A percentile compares a stretch with the other conserved stretches of the same genome.
Conservation (phyloP, 2,329 filamentous ascomycete species). For the Metarhizium rileyi region DNA sequence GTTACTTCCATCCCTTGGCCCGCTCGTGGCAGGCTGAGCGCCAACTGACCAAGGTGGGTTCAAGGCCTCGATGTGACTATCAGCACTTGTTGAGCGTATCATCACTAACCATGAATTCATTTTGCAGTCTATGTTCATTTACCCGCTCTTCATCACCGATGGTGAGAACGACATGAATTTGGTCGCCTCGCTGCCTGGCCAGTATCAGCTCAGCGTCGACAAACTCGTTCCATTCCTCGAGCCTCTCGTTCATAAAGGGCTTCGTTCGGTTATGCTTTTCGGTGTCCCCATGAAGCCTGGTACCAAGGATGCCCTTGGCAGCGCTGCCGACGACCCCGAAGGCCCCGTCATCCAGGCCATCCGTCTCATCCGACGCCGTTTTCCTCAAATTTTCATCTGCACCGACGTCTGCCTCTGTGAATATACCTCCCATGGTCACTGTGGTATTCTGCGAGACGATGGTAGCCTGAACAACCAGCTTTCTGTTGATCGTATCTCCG, state of each 20-base stretch:
- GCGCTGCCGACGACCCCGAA: conserved; percentile 81
- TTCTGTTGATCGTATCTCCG: conserved; percentile 87
- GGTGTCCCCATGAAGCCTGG: conserved; percentile 77
- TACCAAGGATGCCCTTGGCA: conserved; percentile 85
- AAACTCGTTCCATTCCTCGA: conserved; percentile 75
- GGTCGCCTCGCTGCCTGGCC: conserved; percentile 85
- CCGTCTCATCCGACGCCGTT: conserved; percentile 70
- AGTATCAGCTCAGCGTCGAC: conserved; percentile 81
- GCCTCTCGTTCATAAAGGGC: conserved; percentile 78
- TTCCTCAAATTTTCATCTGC: conserved; percentile 85
- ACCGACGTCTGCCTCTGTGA: conserved; percentile 96
- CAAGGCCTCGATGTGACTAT: no score
- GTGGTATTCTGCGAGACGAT: conserved; percentile 89
- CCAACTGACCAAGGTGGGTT: conserved; percentile 67
- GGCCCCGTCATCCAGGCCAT: conserved; percentile 88
- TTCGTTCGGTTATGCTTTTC: conserved; percentile 90
- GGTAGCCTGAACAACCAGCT: conserved; percentile 86
- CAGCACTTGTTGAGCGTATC: neutral
- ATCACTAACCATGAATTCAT: neutral
- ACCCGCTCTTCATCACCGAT: conserved; percentile 93
- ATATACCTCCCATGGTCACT: conserved; percentile 97
- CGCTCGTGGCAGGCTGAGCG: conserved; percentile 76
- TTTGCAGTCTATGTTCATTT: conserved; percentile 89
- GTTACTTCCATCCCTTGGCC: conserved; percentile 71
- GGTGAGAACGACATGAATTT: conserved; percentile 83